Evolutionary conservation across 1,284 basidiomycete genomes (phyloP).

Genomic region (Malassezia yamatoensis): DNA sequence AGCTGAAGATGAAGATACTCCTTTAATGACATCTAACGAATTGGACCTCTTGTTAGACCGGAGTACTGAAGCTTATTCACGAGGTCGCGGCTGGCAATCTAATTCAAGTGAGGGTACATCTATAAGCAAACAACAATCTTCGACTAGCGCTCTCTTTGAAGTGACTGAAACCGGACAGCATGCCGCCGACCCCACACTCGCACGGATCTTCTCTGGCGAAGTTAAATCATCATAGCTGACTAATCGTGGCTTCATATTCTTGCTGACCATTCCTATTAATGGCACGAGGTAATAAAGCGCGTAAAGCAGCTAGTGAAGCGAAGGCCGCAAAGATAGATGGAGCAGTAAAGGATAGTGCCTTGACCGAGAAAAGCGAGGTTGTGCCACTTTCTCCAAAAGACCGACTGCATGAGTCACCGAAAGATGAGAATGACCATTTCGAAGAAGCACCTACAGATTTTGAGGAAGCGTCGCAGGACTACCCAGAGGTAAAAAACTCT

Average conservation of each 20-base stretch:
- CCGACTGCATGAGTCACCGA: too few species aligned
- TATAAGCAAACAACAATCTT: conserved; percentile 12
- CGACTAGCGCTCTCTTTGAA: conserved; percentile 57
- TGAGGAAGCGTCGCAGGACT: too few species aligned
- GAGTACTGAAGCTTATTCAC: conserved; percentile 64
- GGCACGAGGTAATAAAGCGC: conserved; percentile 1
- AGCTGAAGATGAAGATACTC: conserved; percentile 60
- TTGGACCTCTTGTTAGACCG: conserved; percentile 72
- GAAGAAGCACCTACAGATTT: too few species aligned
- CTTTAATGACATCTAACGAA: conserved; percentile 66
- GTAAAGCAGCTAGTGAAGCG: neutral
- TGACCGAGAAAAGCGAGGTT: neutral
- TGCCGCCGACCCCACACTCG: conserved; percentile 63
- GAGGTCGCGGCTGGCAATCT: conserved; percentile 65
- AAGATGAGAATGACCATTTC: too few species aligned
- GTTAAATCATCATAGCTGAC: conserved; percentile 8
- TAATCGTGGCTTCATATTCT: neutral
- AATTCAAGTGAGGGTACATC: conserved; percentile 20
- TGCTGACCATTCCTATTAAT: neutral
- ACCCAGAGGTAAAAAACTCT: too few species aligned
- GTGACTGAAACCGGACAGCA: conserved; percentile 66
- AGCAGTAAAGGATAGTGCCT: neutral
- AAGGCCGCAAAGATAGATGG: neutral
- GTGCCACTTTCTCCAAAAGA: too few species aligned
- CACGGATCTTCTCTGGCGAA: conserved; percentile 49